Evolutionary conservation across 305 asterid genomes (phyloP).

Genomic region (Plantago coronopus): DNA sequence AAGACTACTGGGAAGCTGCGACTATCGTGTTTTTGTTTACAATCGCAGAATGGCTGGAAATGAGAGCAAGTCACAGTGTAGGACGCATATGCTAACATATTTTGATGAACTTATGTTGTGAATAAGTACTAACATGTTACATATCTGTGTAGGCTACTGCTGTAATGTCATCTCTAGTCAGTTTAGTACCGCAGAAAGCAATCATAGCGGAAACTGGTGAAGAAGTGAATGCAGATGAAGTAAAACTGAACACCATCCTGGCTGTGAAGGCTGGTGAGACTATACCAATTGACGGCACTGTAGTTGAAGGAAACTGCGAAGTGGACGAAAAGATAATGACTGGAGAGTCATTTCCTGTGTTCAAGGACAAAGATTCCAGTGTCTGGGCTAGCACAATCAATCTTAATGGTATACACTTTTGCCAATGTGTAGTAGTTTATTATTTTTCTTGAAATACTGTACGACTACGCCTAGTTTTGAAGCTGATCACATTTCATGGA

Average conservation of each 20-base stretch:
- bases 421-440: not conserved
- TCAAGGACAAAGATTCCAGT: constrained; percentile 57
- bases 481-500: constrained; percentile 2
- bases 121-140: not conserved
- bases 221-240: constrained; percentile 62
- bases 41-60: constrained; percentile 79
- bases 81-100: constrained; percentile 10
- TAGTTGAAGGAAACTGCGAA: constrained; percentile 72
- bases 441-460: not conserved
- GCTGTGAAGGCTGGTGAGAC: constrained; percentile 78
- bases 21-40: constrained; percentile 78
- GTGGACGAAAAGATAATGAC: constrained; percentile 76
- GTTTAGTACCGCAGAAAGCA: constrained; percentile 73
- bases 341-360: constrained; percentile 83
- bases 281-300: constrained; percentile 76
- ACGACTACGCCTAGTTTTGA: not conserved
- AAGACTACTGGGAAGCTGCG: constrained; percentile 89
- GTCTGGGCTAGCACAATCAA: constrained; percentile 91
- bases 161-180: constrained; percentile 72
- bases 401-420: constrained; percentile 49
- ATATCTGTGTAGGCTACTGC: constrained; percentile 56
- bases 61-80: constrained; percentile 85
- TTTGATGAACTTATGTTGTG: too few relatives aligned
- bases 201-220: constrained; percentile 71
- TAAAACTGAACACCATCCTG: constrained; percentile 51